phyloP scores from a whole-genome alignment of 345 rosid genomes.

The Sonneratia alba region DNA sequence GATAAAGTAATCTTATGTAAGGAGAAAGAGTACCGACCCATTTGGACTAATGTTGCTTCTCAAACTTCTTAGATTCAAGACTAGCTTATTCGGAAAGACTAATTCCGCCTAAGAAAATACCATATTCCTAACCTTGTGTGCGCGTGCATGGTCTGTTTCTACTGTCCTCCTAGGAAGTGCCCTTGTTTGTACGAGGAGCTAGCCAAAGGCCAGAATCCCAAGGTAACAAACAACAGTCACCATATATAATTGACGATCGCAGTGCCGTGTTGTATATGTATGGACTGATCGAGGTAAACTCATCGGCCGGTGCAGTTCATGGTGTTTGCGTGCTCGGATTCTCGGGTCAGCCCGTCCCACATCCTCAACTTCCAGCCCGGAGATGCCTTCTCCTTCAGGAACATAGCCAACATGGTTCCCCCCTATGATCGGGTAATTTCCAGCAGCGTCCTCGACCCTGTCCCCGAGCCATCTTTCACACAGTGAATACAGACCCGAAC shows the following conservation, averaged over 20 bases:
- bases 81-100: too few species aligned
- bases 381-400: slow-evolving; percentile 82
- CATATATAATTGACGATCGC: too few species aligned
- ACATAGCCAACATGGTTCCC: slow-evolving; percentile 84
- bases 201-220: slow-evolving; percentile 1
- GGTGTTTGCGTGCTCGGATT: slow-evolving; percentile 93
- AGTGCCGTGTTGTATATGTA: too few species aligned
- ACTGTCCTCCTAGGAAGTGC: not conserved
- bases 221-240: not conserved
- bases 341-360: slow-evolving; percentile 90
- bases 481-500: too few species aligned
- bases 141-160: not conserved
- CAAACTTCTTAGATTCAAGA: too few species aligned
- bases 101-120: too few species aligned
- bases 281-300: not conserved
- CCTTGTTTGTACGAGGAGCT: not conserved
- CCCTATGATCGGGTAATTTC: slow-evolving; percentile 52
- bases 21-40: too few species aligned
- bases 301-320: slow-evolving; percentile 42
- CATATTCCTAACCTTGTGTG: too few species aligned
- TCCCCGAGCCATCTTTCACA: too few species aligned
- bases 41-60: too few species aligned
- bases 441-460: too few species aligned
- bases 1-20: too few species aligned
- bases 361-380: slow-evolving; percentile 78